phyloP scores from a whole-genome alignment of 371 early-diverging fungal genomes.

The Apophysomyces ossiformis region DNA sequence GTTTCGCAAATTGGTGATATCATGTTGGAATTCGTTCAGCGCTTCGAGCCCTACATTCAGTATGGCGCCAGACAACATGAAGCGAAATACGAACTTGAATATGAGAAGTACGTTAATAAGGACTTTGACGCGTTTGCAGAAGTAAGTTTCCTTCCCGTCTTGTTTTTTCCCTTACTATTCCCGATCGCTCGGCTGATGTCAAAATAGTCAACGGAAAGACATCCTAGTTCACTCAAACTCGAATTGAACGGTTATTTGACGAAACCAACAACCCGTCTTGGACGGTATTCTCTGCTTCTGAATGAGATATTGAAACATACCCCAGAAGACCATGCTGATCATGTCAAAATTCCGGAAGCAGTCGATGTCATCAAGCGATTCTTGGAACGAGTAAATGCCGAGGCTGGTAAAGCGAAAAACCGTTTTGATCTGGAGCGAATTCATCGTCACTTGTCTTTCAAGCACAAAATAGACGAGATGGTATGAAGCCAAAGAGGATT shows the following conservation, averaged over 20 bases:
- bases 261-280: conserved; percentile 85
- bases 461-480: conserved; percentile 41
- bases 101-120: conserved; percentile 36
- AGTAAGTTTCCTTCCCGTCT: conserved; percentile 32
- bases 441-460: conserved; percentile 51
- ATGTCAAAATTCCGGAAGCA: conserved; percentile 75
- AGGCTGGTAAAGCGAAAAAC: conserved; percentile 43
- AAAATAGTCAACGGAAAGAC: conserved; percentile 38
- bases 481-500: conserved; percentile 24
- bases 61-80: conserved; percentile 90
- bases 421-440: conserved; percentile 47
- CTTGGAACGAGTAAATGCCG: conserved; percentile 58
- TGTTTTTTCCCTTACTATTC: background rate
- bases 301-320: conserved; percentile 86
- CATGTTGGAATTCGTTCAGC: conserved; percentile 69
- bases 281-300: conserved; percentile 90
- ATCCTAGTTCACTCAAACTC: conserved; percentile 68
- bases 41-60: conserved; percentile 79
- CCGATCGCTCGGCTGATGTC: background rate
- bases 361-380: conserved; percentile 72
- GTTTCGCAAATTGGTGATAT: conserved; percentile 88
- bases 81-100: conserved; percentile 59
- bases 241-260: conserved; percentile 82
- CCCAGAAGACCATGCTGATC: conserved; percentile 79
- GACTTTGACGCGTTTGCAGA: conserved; percentile 49